Percentiles rank a stretch among this genome's conserved stretches.
phyloP scores from a whole-genome alignment of 768 basidiomycete species.

The Gymnopilus junonius region DNA sequence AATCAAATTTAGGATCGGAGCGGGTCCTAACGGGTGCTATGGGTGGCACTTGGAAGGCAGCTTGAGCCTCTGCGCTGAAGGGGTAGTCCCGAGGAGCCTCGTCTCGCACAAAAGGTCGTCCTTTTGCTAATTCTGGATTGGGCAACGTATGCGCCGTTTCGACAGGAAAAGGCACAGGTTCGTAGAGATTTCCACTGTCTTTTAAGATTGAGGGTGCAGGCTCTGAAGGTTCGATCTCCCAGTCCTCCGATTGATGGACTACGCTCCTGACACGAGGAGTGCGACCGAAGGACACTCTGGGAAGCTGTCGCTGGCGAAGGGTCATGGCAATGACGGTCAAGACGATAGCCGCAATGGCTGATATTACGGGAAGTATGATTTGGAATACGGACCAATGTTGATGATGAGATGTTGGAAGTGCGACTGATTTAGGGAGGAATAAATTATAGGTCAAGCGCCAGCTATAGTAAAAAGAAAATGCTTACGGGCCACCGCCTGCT shows the following conservation, averaged over 20 bases:
- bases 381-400: conserved; percentile 25
- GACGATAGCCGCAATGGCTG: conserved; percentile 15
- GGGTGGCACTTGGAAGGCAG: not conserved
- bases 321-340: conserved; percentile 14
- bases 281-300: not conserved
- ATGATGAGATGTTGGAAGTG: not conserved
- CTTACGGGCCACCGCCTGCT: conserved; percentile 24
- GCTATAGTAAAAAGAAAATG: not conserved
- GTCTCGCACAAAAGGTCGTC: not conserved
- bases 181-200: not conserved
- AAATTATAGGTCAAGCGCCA: not conserved
- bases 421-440: not conserved
- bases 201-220: not conserved
- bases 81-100: not conserved
- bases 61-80: not conserved
- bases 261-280: conserved; percentile 6
- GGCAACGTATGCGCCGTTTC: conserved; percentile 2
- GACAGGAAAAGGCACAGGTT: not conserved
- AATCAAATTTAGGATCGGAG: not conserved
- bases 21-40: not conserved
- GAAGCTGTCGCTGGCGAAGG: conserved; percentile 11
- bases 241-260: not conserved
- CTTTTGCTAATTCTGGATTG: not conserved
- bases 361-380: conserved; percentile 22
- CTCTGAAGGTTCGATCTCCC: conserved; percentile 7